Evolutionary conservation across 805 yeast species (phyloP), one percentile per base, ranked within the genome.

Genomic region (Yarrowia sp.): DNA sequence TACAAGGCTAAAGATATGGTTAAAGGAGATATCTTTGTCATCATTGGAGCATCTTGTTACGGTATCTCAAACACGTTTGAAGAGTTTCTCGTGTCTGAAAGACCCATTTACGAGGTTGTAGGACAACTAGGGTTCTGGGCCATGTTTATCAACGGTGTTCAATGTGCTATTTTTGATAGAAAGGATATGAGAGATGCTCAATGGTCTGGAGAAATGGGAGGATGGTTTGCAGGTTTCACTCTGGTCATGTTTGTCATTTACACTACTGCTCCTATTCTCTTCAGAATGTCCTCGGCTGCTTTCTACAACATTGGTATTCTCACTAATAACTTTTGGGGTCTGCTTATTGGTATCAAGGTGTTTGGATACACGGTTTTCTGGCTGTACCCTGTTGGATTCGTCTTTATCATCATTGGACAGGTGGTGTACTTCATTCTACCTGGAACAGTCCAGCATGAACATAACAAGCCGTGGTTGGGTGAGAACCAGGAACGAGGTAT

Each of bases 381-480:
- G 81, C 74, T 79, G 32, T 79, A 79, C 67, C 82, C 82, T 6
- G 78, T 79, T 32, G 82, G 82, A 2, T 79, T 79, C 64, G 81
- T 78, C 39, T 74, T 76, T 65, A 78, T 80, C 5, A 73, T 79
- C 22, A 51, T 77, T 3, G 82, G 82, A 10, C 75, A 79, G 71
- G 69, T 79, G 22, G 68, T 77, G 63, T 79, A 79, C 72, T 76
- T 79, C 68, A 71, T 74, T 22, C 72, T 77, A 11, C 76, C 77
- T 32, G 70, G 72, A 67, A 72, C 74, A 33, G 67, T 67, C 14
- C 68, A 69, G 31, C 81, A 81, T 32, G 82, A 79, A 68, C 72
- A 80, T 15, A 65, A 70, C 58, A 79, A 79, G 71, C 82, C 82
- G 1, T 79, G 82, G 82, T 75, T 79, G 4, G 74, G 74, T 7